Evolutionary conservation across 495 filamentous ascomycete genomes (phyloP).

Genomic region (Talaromyces liani): DNA sequence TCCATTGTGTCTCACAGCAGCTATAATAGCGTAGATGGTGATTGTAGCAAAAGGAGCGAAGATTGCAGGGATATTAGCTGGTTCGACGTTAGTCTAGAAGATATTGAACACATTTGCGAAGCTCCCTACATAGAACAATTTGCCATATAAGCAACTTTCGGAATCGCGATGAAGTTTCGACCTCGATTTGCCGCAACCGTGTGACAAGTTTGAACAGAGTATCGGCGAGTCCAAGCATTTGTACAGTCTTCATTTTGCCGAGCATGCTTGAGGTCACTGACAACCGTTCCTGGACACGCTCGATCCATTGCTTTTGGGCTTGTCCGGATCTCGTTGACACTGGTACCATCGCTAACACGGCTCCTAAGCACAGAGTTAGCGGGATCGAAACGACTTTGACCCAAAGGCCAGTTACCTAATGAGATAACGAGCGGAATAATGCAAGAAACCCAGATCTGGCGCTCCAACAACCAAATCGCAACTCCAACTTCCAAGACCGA

Average conservation of each 20-base stretch:
- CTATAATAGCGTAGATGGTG: slow-evolving; percentile 40
- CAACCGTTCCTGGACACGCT: slow-evolving; percentile 9
- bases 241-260: slow-evolving; percentile 28
- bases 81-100: too few relatives aligned
- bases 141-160: slow-evolving; percentile 12
- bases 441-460: slow-evolving; percentile 37
- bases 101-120: too few relatives aligned
- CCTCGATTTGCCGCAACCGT: slow-evolving; percentile 45
- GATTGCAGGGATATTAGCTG: slow-evolving; percentile 20
- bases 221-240: slow-evolving; percentile 42
- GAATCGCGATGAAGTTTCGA: slow-evolving; percentile 22
- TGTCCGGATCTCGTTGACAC: neutral
- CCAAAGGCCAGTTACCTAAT: slow-evolving; percentile 26
- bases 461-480: slow-evolving; percentile 44
- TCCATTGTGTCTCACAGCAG: slow-evolving; percentile 35
- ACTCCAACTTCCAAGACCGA: slow-evolving; percentile 44
- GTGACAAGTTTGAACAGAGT: slow-evolving; percentile 32
- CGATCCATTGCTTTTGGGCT: slow-evolving; percentile 8
- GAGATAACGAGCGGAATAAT: slow-evolving; percentile 40
- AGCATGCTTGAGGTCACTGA: slow-evolving; percentile 23
- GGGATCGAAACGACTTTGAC: too few relatives aligned
- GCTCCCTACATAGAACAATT: slow-evolving; percentile 12
- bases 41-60: slow-evolving; percentile 46
- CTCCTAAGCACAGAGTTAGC: neutral
- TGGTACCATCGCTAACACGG: slow-evolving; percentile 1